phyloP scores from a whole-genome alignment of 2,329 filamentous ascomycete species.

The Xylariaceae sp. region DNA sequence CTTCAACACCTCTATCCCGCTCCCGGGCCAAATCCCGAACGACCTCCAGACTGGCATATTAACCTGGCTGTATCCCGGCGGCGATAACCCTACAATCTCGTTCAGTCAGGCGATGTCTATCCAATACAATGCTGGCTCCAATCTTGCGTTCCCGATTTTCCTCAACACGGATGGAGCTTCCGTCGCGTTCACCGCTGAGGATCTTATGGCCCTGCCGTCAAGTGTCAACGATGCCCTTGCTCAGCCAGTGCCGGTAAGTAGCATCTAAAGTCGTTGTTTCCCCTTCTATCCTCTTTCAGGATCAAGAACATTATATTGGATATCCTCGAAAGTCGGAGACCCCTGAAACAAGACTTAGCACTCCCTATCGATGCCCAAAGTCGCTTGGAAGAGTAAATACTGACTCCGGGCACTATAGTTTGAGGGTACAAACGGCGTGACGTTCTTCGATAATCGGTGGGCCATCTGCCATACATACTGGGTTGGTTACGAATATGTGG shows the following conservation, averaged over 20 bases:
- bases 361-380: too few relatives aligned
- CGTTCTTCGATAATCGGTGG: constrained; percentile 23
- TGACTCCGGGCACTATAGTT: not conserved
- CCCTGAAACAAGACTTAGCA: too few relatives aligned
- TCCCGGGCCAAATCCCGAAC: constrained; percentile 3
- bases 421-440: constrained; percentile 7
- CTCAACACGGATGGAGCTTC: constrained; percentile 11
- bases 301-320: too few relatives aligned
- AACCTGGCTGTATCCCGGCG: constrained; percentile 22
- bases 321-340: too few relatives aligned
- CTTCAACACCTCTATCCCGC: constrained; percentile 22
- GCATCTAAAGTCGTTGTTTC: too few relatives aligned
- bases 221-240: constrained; percentile 22
- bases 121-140: constrained; percentile 23
- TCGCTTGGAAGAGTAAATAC: too few relatives aligned
- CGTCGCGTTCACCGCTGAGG: constrained; percentile 19
- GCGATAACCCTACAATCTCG: constrained; percentile 6
- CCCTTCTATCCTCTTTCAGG: too few relatives aligned
- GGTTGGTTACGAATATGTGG: constrained; percentile 23
- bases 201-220: constrained; percentile 18
- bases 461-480: constrained; percentile 25
- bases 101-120: constrained; percentile 22
- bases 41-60: constrained; percentile 15
- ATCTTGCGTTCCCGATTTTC: constrained; percentile 27
- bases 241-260: constrained; percentile 10